These are phyloP conservation scores for Heliamphora pulchella DNA, from an alignment of 179 eudicot species.

Conservation along the genomic window DNA sequence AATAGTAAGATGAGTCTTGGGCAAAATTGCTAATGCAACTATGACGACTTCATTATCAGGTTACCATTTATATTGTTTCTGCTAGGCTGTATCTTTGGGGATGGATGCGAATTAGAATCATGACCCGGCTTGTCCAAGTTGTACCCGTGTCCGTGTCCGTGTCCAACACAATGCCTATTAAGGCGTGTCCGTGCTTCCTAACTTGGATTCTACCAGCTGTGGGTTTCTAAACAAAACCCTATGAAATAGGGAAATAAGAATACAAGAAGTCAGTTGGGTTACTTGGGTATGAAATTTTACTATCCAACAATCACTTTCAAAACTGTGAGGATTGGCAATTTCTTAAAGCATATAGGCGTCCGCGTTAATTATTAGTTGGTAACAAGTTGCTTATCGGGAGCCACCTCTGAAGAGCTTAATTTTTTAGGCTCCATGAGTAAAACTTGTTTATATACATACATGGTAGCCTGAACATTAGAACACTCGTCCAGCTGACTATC, in stretches of 20 bases:
- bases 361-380: not conserved
- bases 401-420: not conserved
- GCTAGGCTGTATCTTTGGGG: too few relatives aligned
- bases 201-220: not conserved
- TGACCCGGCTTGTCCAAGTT: too few relatives aligned
- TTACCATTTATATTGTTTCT: too few relatives aligned
- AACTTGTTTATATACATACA: not conserved
- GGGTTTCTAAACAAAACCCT: conserved; percentile 1
- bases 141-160: too few relatives aligned
- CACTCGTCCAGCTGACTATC: not conserved
- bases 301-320: not conserved
- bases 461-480: not conserved
- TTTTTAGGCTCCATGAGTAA: not conserved
- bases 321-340: too few relatives aligned
- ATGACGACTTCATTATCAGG: too few relatives aligned
- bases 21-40: too few relatives aligned
- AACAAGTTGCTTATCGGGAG: conserved; percentile 1
- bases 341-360: not conserved
- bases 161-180: too few relatives aligned
- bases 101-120: too few relatives aligned
- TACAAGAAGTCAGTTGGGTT: not conserved
- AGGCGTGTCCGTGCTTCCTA: too few relatives aligned
- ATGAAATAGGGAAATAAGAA: not conserved
- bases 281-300: not conserved
- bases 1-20: too few relatives aligned